Percentiles rank a stretch among this genome's conserved stretches.
phyloP scores from a whole-genome alignment of 2,329 filamentous ascomycete genomes.

The Fusarium sp. region DNA sequence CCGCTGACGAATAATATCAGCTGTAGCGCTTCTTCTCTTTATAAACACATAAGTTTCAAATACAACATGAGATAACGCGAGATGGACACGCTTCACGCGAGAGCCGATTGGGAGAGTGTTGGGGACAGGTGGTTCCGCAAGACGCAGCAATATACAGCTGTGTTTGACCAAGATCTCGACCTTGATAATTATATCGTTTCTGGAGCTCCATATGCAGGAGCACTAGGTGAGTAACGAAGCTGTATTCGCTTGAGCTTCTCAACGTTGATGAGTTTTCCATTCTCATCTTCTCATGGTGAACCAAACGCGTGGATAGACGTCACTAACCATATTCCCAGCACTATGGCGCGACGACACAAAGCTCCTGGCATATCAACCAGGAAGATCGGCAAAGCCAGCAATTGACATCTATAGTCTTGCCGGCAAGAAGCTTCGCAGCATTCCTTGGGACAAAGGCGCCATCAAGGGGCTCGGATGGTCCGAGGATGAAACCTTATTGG shows the following conservation, averaged over 20 bases:
- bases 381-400: constrained; percentile 80
- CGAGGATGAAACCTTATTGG: constrained; percentile 91
- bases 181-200: constrained; percentile 94
- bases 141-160: constrained; percentile 89
- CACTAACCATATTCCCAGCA: constrained; percentile 66
- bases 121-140: constrained; percentile 97
- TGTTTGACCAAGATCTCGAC: constrained; percentile 94
- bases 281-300: constrained; percentile 20
- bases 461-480: constrained; percentile 96
- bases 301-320: not conserved
- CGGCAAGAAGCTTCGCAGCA: constrained; percentile 87
- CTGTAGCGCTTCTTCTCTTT: constrained; percentile 4
- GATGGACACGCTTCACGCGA: constrained; percentile 76
- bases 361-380: constrained; percentile 81
- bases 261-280: constrained; percentile 5
- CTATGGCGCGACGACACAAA: constrained; percentile 91
- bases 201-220: constrained; percentile 93
- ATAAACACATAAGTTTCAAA: constrained; percentile 2
- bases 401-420: constrained; percentile 97
- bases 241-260: not conserved
- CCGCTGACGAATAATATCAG: constrained; percentile 28
- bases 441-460: constrained; percentile 91
- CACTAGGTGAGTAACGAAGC: constrained; percentile 77
- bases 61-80: constrained; percentile 53
- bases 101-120: constrained; percentile 93